A percentile compares a stretch with the other conserved stretches of the same genome.
These are phyloP conservation scores for Myxozyma kluyveri DNA, from an alignment of 805 yeast species.

Conservation along the genomic window DNA sequence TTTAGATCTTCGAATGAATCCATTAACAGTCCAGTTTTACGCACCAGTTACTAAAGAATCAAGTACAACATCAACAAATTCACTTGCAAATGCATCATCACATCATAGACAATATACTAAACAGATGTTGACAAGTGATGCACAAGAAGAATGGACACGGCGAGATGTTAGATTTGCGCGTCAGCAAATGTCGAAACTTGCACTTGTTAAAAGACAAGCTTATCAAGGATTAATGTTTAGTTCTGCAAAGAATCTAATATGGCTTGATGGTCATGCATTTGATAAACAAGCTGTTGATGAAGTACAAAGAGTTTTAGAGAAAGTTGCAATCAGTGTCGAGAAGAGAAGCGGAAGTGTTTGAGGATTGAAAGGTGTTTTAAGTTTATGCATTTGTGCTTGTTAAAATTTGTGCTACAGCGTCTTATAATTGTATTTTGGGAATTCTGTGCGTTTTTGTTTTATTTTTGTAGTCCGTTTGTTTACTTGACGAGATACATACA, in stretches of 20 bases:
- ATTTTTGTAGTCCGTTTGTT: neutral
- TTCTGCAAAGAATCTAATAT: conserved; percentile 12
- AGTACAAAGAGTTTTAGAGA: conserved; percentile 16
- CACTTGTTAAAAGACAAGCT: conserved; percentile 12
- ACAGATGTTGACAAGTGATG: conserved; percentile 1
- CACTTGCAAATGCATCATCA: neutral
- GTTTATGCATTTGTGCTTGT: no score
- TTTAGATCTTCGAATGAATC: conserved; percentile 37
- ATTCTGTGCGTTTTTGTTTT: neutral
- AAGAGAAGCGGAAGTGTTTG: neutral
- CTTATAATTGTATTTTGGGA: no score
- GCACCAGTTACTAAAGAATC: conserved; percentile 27
- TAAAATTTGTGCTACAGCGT: no score
- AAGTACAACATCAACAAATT: neutral
- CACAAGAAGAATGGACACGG: conserved; percentile 21
- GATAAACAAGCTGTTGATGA: neutral
- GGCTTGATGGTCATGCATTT: conserved; percentile 26
- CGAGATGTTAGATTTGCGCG: conserved; percentile 15
- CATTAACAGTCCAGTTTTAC: conserved; percentile 33
- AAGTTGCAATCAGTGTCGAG: conserved; percentile 17
- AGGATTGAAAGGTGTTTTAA: neutral
- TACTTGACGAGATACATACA: neutral
- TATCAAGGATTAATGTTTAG: conserved; percentile 28
- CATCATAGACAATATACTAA: neutral
- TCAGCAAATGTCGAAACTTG: conserved; percentile 5